Base-by-base conservation (phyloP, 1,139 yeast genomes). In the Candida glucosophila region DNA sequence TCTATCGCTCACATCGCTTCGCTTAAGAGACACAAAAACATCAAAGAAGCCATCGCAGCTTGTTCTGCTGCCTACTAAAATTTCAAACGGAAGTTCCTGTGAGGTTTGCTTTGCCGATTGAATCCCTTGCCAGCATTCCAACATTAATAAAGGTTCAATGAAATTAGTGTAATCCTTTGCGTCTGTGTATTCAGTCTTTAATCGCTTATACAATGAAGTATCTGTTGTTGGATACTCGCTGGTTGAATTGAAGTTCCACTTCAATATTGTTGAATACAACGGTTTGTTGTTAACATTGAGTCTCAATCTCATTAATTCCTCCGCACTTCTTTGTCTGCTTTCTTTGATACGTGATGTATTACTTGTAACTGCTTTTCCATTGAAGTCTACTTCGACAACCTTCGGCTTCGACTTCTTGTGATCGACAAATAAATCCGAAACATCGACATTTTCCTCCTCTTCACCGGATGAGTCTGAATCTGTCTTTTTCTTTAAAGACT, bases 111-210 rank as follows among this genome's bases (percentile, higher is more conserved):
- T 77, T 1, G 90, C 74, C 3, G 83, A 67, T 35, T 75, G 78
- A 18, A 92, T 71, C 0, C 86, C 82, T 44, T 88, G 95, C 97
- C 97, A 92, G 36, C 95, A 82, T 56, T 92, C 98, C 23, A 88
- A 56, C 54, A 88, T 58, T 24, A 92, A 56, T 24, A 92, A 58
- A 0, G 98, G 97, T 39, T 77, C 85, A 44, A 83, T 79, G 0
- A 71, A 62, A 19, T 61, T 57, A 25, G 67, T 68, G 44, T 92
- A 92, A 5, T 80, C 85, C n/a, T 57, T 60, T 2, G 77, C 75
- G 29, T 71, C 60, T 0, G 42, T 36, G 44, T 82, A 90, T 2
- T 49, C 37, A 28, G 68, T 67, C 25, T 60, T 57, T 1, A 61
- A 58, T 5, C 51, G 48, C 5, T 45, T 49, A 35, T 67, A 71